phyloP scores from a whole-genome alignment of 2,329 filamentous ascomycete species.

The Didymella lethalis region DNA sequence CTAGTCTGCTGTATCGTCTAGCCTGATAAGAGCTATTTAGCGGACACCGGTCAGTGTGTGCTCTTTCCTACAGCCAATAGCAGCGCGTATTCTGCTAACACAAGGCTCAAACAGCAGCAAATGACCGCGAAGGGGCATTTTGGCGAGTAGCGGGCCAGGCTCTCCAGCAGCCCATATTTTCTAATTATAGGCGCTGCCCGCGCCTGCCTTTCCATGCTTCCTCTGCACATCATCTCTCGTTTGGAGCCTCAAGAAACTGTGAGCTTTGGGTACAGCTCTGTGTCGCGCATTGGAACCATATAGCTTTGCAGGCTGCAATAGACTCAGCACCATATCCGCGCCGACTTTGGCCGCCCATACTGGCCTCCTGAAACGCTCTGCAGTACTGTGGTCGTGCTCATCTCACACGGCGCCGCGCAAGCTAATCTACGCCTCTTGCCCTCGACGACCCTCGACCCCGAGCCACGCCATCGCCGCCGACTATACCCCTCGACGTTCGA shows the following conservation, averaged over 20 bases:
- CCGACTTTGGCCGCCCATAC: conserved; percentile 34
- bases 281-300: conserved; percentile 38
- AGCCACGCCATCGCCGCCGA: conserved; percentile 27
- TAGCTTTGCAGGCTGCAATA: conserved; percentile 34
- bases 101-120: conserved; percentile 12
- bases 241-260: conserved; percentile 38
- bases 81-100: not conserved
- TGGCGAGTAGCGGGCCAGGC: conserved; percentile 36
- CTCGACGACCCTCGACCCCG: conserved; percentile 33
- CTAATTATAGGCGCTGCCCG: conserved; percentile 40
- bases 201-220: conserved; percentile 35
- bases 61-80: not conserved
- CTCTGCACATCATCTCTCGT: conserved; percentile 38
- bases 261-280: conserved; percentile 25
- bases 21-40: conserved; percentile 9
- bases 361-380: conserved; percentile 38
- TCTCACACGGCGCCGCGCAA: conserved; percentile 31
- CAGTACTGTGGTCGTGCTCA: conserved; percentile 30
- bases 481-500: conserved; percentile 28
- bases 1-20: conserved; percentile 4
- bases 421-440: conserved; percentile 37
- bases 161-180: conserved; percentile 31
- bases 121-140: conserved; percentile 24
- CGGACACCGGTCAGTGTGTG: conserved; percentile 13
- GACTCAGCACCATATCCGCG: conserved; percentile 24